Base-by-base conservation (phyloP, 2,329 filamentous ascomycete genomes). In the Cadophora gregata region DNA sequence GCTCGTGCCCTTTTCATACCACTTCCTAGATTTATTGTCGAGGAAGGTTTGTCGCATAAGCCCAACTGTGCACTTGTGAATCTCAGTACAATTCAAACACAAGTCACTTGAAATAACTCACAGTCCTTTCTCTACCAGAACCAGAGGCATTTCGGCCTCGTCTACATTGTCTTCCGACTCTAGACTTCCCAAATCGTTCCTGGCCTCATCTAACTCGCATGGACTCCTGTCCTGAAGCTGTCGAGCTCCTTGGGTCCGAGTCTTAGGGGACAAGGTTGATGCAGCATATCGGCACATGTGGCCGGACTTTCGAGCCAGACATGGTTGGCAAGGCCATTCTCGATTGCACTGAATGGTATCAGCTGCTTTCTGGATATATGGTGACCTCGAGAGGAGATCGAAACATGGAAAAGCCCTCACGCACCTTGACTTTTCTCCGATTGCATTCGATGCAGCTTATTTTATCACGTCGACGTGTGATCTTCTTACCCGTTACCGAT, bases 301-400 rank as follows among this genome's bases (percentile, higher is more conserved):
- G 21, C 31, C 55, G 19, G 31, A 36, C 27, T 58, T 58, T 24
- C 55, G 55, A 42, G 55, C 55, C 21, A 58, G 55, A 8, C 55
- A 58, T 58, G 55, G 31, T 42, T 58, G 55, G 27, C 55, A 58
- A 42, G 55, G 55, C 31, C 55, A 58, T 25, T 58, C 55, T 38
- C 55, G 55, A 38, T 38, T 58, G 6, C 31, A 58, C 55, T 58
- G n/a, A 6, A 24, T 24, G 19, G 6, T 4, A 24, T 56, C 10
- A 56, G 53, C 53, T 12, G 2, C 4, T 4, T 14, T 33, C 53
- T 7, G 19, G 19, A 42, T 12, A 8, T 3, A 21, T 16, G 1
- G 9, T 21, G 10, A 36, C 24, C 21, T 38, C 21, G 55, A 58
- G 6, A 42, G 16, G 8, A 25, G 9, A 4, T 19, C 5, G 21